Evolutionary conservation across 164 flowering plant species (phyloP).

Genomic region (Umbilicus rupestris): DNA sequence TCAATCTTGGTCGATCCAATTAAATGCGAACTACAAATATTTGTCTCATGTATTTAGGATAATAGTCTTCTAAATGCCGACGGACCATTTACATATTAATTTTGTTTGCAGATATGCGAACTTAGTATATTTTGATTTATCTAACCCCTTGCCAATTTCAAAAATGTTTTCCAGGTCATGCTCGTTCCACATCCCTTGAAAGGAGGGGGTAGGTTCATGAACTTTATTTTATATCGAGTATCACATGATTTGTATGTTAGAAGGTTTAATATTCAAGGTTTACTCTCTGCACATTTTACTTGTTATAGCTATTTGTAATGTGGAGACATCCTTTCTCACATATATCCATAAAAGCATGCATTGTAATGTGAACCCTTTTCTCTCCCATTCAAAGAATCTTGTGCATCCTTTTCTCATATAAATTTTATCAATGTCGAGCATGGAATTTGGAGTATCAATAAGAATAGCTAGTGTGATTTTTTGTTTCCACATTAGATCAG

Average conservation of each 20-base stretch:
- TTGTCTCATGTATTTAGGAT: background rate
- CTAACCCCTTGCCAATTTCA: background rate
- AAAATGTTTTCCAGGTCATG: background rate
- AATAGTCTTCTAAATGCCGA: too few species aligned
- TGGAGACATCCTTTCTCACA: background rate
- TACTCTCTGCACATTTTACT: background rate
- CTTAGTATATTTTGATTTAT: too few species aligned
- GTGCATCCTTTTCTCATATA: background rate
- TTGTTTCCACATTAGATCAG: too few species aligned
- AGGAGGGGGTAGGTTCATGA: conserved; percentile 1
- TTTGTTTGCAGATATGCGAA: too few species aligned
- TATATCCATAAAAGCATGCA: background rate
- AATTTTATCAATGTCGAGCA: background rate
- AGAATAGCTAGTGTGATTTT: background rate
- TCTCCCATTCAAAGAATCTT: background rate
- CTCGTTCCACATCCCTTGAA: background rate
- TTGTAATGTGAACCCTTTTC: background rate
- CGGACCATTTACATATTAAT: too few species aligned
- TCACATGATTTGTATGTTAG: background rate
- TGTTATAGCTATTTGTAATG: background rate
- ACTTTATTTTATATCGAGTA: background rate
- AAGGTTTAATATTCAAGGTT: background rate
- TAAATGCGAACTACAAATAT: background rate
- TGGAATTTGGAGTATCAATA: background rate
- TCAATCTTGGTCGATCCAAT: background rate